phyloP scores from a whole-genome alignment of 179 eudicot genomes.

The Spergularia azorica region DNA sequence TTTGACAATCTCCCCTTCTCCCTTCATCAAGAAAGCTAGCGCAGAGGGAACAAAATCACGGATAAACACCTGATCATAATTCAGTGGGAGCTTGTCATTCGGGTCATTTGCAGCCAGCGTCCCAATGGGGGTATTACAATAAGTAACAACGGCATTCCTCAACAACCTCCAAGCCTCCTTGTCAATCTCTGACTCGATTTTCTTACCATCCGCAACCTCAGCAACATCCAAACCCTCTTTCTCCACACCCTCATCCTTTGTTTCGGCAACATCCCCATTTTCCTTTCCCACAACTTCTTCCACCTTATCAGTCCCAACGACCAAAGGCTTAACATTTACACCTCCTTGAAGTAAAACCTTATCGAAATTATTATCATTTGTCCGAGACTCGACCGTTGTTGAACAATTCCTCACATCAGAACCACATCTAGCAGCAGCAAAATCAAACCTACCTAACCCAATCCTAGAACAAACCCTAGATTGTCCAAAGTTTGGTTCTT shows the following conservation, averaged over 20 bases:
- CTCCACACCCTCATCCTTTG: constrained; percentile 27
- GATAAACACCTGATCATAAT: constrained; percentile 93
- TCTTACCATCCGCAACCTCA: constrained; percentile 27
- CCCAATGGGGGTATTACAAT: constrained; percentile 82
- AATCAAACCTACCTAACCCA: constrained; percentile 28
- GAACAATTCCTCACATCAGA: constrained; percentile 47
- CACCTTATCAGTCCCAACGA: constrained; percentile 36
- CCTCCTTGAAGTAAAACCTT: constrained; percentile 60
- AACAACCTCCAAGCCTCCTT: constrained; percentile 90
- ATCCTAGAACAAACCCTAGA: constrained; percentile 41
- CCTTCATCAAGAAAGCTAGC: constrained; percentile 92
- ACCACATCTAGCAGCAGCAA: constrained; percentile 29
- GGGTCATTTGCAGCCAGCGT: constrained; percentile 91
- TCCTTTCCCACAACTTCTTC: constrained; percentile 17
- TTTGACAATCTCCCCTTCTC: constrained; percentile 92
- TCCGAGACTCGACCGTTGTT: constrained; percentile 44
- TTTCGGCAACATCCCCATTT: constrained; percentile 22
- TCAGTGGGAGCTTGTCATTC: constrained; percentile 65
- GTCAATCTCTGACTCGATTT: constrained; percentile 64
- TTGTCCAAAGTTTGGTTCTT: constrained; percentile 43
- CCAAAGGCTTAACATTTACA: constrained; percentile 59
- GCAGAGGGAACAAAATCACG: constrained; percentile 98
- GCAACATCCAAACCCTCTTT: constrained; percentile 28
- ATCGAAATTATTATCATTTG: constrained; percentile 54
- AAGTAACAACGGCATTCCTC: constrained; percentile 65